phyloP scores from a whole-genome alignment of 805 yeast genomes.

The Myxozyma nipponensis region DNA sequence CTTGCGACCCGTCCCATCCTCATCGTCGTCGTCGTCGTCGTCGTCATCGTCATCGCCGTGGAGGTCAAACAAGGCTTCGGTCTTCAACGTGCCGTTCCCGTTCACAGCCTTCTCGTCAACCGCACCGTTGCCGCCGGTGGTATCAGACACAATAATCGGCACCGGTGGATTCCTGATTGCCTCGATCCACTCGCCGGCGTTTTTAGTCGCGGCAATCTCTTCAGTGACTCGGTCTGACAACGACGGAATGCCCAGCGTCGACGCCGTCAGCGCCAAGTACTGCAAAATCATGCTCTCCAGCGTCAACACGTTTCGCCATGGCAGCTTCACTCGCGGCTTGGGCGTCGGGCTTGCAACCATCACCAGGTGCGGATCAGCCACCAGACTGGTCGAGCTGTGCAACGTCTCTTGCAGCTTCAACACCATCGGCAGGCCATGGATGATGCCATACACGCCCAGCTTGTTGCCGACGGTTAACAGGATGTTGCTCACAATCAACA shows the following conservation, averaged over 20 bases:
- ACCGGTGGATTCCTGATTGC: slow-evolving; percentile 11
- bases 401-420: slow-evolving; percentile 18
- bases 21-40: not conserved
- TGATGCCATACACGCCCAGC: slow-evolving; percentile 14
- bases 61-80: not conserved
- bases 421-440: slow-evolving; percentile 24
- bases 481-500: slow-evolving; percentile 19
- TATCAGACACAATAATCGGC: not conserved
- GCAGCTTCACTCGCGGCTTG: not conserved
- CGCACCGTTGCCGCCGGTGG: not conserved
- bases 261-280: slow-evolving; percentile 9
- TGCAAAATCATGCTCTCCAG: slow-evolving; percentile 10
- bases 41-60: not conserved
- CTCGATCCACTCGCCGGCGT: slow-evolving; percentile 3
- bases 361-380: not conserved
- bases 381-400: not conserved
- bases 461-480: slow-evolving; percentile 7
- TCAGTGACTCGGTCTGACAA: slow-evolving; percentile 1
- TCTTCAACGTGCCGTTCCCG: too few species aligned
- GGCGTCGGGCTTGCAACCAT: not conserved
- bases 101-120: not conserved
- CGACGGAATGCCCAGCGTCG: slow-evolving; percentile 3
- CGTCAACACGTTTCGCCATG: not conserved
- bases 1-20: not conserved
- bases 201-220: slow-evolving; percentile 1